phyloP scores from a whole-genome alignment of 306 rosid species.

The Glycine tomentella region DNA sequence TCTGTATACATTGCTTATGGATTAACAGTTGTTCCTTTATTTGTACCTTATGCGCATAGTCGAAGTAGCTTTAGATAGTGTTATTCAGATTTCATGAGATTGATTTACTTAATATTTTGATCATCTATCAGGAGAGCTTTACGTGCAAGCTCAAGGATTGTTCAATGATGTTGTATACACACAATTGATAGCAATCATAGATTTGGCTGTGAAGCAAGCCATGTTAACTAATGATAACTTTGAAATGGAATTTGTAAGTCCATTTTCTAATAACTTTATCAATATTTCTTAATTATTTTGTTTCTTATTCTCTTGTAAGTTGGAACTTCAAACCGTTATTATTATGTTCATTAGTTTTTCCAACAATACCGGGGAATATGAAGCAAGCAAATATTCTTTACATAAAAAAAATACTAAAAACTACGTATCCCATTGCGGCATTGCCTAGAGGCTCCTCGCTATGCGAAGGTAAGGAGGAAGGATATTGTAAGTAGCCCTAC shows the following conservation, averaged over 20 bases:
- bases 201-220: conserved; percentile 79
- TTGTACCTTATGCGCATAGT: conserved; percentile 26
- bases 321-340: conserved; percentile 9
- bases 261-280: conserved; percentile 1
- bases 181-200: conserved; percentile 70
- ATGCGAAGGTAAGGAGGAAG: too few species aligned
- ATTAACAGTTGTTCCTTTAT: conserved; percentile 8
- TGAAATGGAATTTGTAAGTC: conserved; percentile 90
- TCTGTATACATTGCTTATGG: conserved; percentile 12
- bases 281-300: background rate
- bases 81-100: conserved; percentile 11
- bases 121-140: conserved; percentile 77
- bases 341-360: conserved; percentile 10
- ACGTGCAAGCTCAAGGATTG: conserved; percentile 85
- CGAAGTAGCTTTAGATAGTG: conserved; percentile 36
- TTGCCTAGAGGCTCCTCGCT: too few species aligned
- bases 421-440: too few species aligned
- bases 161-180: conserved; percentile 74
- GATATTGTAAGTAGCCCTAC: too few species aligned
- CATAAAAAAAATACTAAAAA: background rate
- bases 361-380: conserved; percentile 24
- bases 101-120: conserved; percentile 44
- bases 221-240: conserved; percentile 65
- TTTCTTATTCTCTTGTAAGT: conserved; percentile 15
- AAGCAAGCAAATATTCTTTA: conserved; percentile 20